phyloP scores from a whole-genome alignment of 345 rosid species.

The Camelina neglecta region DNA sequence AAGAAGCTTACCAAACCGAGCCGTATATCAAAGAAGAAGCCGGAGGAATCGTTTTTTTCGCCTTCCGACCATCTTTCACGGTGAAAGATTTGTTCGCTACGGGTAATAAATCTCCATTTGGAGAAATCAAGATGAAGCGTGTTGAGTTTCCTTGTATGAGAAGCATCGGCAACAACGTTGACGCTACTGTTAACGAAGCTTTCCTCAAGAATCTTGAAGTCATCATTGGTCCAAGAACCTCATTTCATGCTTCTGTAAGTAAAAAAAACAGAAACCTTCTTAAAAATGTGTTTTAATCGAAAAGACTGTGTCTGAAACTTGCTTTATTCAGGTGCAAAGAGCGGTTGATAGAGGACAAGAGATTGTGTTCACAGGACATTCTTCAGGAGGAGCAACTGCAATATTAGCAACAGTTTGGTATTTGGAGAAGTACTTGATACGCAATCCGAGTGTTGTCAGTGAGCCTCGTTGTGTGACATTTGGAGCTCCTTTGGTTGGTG shows the following conservation, averaged over 20 bases:
- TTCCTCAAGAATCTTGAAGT: conserved; percentile 48
- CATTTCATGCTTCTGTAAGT: conserved; percentile 31
- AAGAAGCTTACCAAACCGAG: conserved; percentile 45
- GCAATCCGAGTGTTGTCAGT: not conserved
- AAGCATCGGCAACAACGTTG: conserved; percentile 54
- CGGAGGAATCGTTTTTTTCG: conserved; percentile 39
- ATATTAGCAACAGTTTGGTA: conserved; percentile 73
- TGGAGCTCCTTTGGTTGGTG: conserved; percentile 83
- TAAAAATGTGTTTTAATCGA: not conserved
- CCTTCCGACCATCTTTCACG: conserved; percentile 62
- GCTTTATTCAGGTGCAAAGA: conserved; percentile 52
- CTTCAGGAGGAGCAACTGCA: conserved; percentile 79
- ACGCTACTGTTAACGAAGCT: conserved; percentile 69
- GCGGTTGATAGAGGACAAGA: conserved; percentile 46
- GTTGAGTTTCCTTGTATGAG: conserved; percentile 58
- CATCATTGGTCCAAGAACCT: conserved; percentile 14
- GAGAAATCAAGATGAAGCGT: conserved; percentile 53
- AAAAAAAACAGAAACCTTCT: not conserved
- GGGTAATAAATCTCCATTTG: conserved; percentile 49
- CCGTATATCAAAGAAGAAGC: conserved; percentile 39
- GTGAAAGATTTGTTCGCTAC: conserved; percentile 47
- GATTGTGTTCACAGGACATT: conserved; percentile 85
- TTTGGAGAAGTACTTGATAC: conserved; percentile 46
- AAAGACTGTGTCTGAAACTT: conserved; percentile 24
- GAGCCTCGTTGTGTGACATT: conserved; percentile 70